phyloP scores from a whole-genome alignment of 2,329 filamentous ascomycete genomes.

The Metarhizium sp. region DNA sequence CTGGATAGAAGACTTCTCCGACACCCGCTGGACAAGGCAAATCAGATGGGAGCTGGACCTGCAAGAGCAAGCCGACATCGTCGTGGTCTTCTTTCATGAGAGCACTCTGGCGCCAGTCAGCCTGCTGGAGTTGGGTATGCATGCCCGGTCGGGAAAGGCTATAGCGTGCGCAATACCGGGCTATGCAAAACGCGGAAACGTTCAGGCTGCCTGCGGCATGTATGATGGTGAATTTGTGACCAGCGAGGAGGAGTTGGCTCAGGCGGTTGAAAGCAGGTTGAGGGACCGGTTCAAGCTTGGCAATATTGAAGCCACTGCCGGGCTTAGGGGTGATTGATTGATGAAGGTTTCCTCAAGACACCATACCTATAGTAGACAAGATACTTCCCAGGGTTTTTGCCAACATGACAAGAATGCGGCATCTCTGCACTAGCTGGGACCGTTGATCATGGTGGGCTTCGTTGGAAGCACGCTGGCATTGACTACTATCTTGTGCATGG shows the following conservation, averaged over 20 bases:
- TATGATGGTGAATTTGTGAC: constrained; percentile 35
- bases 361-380: too few species aligned
- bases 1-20: not conserved
- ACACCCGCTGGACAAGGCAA: not conserved
- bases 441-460: too few species aligned
- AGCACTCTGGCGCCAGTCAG: constrained; percentile 45
- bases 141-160: constrained; percentile 31
- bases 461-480: too few species aligned
- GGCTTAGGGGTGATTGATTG: too few species aligned
- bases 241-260: constrained; percentile 29
- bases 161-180: constrained; percentile 43
- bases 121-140: constrained; percentile 51
- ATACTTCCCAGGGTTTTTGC: too few species aligned
- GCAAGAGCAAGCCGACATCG: constrained; percentile 40
- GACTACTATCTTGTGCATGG: too few species aligned
- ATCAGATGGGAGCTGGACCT: constrained; percentile 49
- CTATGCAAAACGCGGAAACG: constrained; percentile 51
- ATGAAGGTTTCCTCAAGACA: too few species aligned
- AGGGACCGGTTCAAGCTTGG: not conserved
- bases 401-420: too few species aligned
- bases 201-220: constrained; percentile 44
- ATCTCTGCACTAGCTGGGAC: too few species aligned
- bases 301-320: too few species aligned
- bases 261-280: constrained; percentile 24
- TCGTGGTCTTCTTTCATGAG: constrained; percentile 48